Evolutionary conservation across 1,284 basidiomycete species (phyloP).

Genomic region (Melampsora larici-populina): DNA sequence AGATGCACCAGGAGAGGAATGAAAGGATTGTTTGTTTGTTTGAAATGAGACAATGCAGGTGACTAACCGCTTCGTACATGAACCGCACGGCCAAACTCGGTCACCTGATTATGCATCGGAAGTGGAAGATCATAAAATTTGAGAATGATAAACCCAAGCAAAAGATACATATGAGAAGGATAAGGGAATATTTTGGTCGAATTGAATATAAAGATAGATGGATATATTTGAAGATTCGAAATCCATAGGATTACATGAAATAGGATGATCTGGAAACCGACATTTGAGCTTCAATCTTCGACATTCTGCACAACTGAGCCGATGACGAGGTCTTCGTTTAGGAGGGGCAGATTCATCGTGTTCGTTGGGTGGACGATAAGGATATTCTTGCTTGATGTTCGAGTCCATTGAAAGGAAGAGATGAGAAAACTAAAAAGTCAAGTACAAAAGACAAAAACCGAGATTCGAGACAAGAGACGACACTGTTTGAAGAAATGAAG

Average conservation of each 20-base stretch:
- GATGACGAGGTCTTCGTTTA: conserved; percentile 40
- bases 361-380: conserved; percentile 3
- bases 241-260: background rate
- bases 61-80: conserved; percentile 42
- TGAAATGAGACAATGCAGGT: background rate
- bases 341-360: conserved; percentile 18
- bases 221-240: too few species aligned
- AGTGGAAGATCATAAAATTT: conserved; percentile 4
- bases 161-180: too few species aligned
- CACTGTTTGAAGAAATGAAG: background rate
- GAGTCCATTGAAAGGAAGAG: conserved; percentile 29
- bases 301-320: conserved; percentile 43
- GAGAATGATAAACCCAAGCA: background rate
- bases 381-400: conserved; percentile 30
- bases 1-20: background rate
- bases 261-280: conserved; percentile 21
- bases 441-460: conserved; percentile 7
- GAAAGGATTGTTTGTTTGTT: background rate
- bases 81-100: conserved; percentile 39
- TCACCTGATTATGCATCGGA: conserved; percentile 27
- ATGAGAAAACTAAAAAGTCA: background rate
- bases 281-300: conserved; percentile 42
- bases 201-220: background rate
- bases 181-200: background rate
- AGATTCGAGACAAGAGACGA: background rate